Base-by-base conservation (phyloP, 495 filamentous ascomycete species). In the Niebla homalea region DNA sequence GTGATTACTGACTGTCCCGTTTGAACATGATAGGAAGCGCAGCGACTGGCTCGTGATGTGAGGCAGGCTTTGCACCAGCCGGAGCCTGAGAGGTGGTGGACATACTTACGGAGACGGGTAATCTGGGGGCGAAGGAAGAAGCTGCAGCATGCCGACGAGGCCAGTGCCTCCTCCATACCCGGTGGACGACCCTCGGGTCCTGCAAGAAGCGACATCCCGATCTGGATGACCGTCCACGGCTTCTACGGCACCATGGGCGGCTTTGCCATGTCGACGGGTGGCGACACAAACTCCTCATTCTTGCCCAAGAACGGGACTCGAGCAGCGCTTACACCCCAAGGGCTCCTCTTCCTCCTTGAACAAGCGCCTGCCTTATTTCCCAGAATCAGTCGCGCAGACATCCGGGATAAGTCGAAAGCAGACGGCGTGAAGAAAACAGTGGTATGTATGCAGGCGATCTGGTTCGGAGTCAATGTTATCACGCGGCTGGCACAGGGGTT, bases 181-280 rank as follows among this genome's bases (percentile, higher is more conserved):
- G n/a, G n/a, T 26, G 25, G 4, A 8, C 25, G 8, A 26, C 3
- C 25, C 8, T 3, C 25, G 25, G 25, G 8, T 26, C 3, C 8
- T 26, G 25, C 25, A 8, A 26, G 25, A 26, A 26, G 25, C 8
- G 25, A 4, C 25, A 26, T 26, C 15, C 16, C 36, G 3, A 36
- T 37, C 16, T 71, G 67, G 70, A 67, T 65, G 8, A 43, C 64
- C 1, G 53, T 50, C 8, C 70, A 71, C 56, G 60, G 60, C 19
- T 67, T 63, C 47, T 73, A 64, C 44, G 65, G 61, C n/a, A 48
- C 62, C 19, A 73, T 71, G 66, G 70, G 68, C 8, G 67, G 67
- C 5, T 64, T 71, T 50, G 50, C 55, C 0, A 43, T 71, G 4
- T 48, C 65, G 14, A 36, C 46, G 1, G 50, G 44, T n/a, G n/a